Conservation (phyloP, 192 early-diverging fungal genomes). For the Chytriomyces sp. region DNA sequence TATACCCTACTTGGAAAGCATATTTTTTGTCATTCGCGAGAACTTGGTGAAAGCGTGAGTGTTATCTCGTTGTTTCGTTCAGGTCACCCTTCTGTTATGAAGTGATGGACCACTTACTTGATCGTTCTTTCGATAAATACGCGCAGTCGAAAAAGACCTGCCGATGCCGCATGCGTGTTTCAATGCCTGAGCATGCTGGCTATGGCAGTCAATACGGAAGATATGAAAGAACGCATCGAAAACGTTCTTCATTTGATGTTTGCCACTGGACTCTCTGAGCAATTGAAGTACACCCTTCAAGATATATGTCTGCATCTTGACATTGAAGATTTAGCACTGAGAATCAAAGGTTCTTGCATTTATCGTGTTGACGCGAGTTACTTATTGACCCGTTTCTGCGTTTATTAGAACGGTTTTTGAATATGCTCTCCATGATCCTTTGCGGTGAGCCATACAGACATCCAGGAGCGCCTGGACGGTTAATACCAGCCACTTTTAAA, state of each 20-base stretch:
- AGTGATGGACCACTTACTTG: neutral
- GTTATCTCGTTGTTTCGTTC: neutral
- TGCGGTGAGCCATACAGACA: constrained; percentile 80
- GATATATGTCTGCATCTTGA: constrained; percentile 78
- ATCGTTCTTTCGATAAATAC: too few species aligned
- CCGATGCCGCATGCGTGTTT: constrained; percentile 57
- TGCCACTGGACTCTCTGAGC: constrained; percentile 79
- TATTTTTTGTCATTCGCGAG: constrained; percentile 78
- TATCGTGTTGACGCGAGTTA: too few species aligned
- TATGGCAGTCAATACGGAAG: constrained; percentile 80
- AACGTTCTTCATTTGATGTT: constrained; percentile 93
- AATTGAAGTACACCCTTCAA: constrained; percentile 78
- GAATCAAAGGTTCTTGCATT: neutral
- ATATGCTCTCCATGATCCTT: constrained; percentile 86
- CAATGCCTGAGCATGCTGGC: constrained; percentile 89
- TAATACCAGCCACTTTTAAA: constrained; percentile 28
- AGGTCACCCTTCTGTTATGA: neutral
- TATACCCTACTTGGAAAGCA: constrained; percentile 78
- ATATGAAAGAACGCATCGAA: constrained; percentile 59
- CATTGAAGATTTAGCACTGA: constrained; percentile 73
- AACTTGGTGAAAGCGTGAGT: constrained; percentile 72
- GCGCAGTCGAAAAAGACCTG: constrained; percentile 39
- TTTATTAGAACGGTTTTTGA: constrained; percentile 75
- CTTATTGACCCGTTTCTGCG: neutral
- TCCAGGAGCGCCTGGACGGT: constrained; percentile 67